Base-by-base conservation (phyloP, 2,329 filamentous ascomycete species). In the Zasmidium angulare region DNA sequence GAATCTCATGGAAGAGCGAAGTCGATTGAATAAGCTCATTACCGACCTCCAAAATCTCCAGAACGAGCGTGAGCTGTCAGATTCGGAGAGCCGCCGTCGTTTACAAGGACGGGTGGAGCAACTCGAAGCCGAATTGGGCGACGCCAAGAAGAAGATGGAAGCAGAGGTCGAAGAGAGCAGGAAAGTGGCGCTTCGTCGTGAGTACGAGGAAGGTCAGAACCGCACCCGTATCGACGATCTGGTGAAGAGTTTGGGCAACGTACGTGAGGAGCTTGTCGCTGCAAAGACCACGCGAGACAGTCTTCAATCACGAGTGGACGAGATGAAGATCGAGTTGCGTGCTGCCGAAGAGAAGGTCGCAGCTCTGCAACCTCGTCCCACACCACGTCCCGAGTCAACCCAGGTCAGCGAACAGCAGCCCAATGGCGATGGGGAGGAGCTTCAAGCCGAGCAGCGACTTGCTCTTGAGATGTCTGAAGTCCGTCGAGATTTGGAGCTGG, bases 181-280 rank as follows among this genome's bases (percentile, higher is more conserved):
- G 80, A 93, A 96, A 73, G 79, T 89, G 31, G 83, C 89, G 60
- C 80, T 95, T 53, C 87, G 93, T 58, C 92, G 96, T 69, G 93
- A 98, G 70, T 97, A 90, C 63, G 95, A 99, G 62, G 85, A 89
- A 46, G 89, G 91, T 65, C 91, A 98, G 72, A 87, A 85, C 53
- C 91, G 96, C 73, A 95, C 92, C 75, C 87, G 93, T 53, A 95
- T 98, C 61, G 93, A 99, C 66, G 93, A 98, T 69, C 84, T 99
- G 49, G 89, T 93, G 63, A 82, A 87, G 29, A 93, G 86, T 68
- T 80, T 97, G 46, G 84, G 90, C 66, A 86, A 91, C 61, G 86
- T 88, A 53, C 90, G 93, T 48, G 93, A 98, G 74, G 92, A 97
- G 68, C 84, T 96, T 53, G 86, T 95, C 49, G 87, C 88, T 23